Evolutionary conservation across 2,329 filamentous ascomycete genomes (phyloP), one percentile per base, ranked within the genome.

Genomic region (Thelonectria rubi): DNA sequence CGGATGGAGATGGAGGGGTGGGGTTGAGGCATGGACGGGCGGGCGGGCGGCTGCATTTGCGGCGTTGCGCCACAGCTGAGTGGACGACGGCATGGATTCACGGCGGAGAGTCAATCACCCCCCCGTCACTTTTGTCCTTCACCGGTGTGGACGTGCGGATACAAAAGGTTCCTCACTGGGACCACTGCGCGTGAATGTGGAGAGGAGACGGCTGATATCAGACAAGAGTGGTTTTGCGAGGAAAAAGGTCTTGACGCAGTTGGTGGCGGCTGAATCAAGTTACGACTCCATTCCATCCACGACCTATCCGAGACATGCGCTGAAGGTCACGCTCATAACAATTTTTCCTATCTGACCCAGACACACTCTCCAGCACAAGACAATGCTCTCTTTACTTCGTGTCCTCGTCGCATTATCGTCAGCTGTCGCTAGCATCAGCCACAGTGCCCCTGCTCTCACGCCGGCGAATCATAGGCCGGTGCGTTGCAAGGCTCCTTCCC

Each of bases 11-110:
- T 21, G 51, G 40, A 12, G 42, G 34, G n/a, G 34, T 15, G 20
- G 34, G 21, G 54, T 45, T 24, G 20, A 26, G 15, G 40, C 15
- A 43, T 51, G 34, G 40, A 26, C 14, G 61, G 48, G 24, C 20
- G 61, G 48, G 24, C 20, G 43, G 58, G 52, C 34, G 47, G 47
- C 40, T 60, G 18, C 3, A 14, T 30, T 30, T 30, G 26, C 4
- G 26, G 34, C 11, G 11, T 11, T 40, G 52, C 59, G 68, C 68
- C 68, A 70, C 68, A 70, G 26, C 5, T 30, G 49, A 60, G 55
- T 34, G 53, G 59, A 61, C 17, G 59, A 42, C 53, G 26, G 40
- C 52, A 21, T 43, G 50, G 50, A 37, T 34, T n/a, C n/a, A 30
- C 26, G 26, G 7, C 26, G 26, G 26, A 30, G 26, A 30, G 5